Percentiles rank a stretch among this genome's conserved stretches.
Conservation (phyloP, 2,329 filamentous ascomycete species). For the Sporothrix protearum region DNA sequence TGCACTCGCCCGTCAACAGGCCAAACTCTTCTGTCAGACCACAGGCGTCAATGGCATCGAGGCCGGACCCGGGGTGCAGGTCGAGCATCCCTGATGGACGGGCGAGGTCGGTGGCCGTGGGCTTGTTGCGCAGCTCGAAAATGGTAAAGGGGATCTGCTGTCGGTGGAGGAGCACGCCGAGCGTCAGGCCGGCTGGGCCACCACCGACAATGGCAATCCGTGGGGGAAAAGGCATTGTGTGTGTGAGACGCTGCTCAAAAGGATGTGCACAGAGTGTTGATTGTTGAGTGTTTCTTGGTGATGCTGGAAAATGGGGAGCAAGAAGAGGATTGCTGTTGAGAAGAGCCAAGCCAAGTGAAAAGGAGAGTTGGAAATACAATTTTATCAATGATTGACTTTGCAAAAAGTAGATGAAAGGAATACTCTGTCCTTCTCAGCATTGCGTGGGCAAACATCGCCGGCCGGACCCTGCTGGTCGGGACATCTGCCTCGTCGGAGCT, state of each 20-base stretch:
- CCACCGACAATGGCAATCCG: slow-evolving; percentile 46
- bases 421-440: background rate
- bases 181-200: slow-evolving; percentile 47
- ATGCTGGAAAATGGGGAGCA: background rate
- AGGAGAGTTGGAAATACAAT: background rate
- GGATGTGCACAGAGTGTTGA: too few relatives aligned
- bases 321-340: background rate
- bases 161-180: slow-evolving; percentile 46
- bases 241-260: background rate
- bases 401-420: background rate
- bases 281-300: too few relatives aligned
- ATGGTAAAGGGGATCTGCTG: slow-evolving; percentile 37
- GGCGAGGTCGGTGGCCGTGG: slow-evolving; percentile 31
- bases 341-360: background rate
- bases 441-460: background rate
- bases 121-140: slow-evolving; percentile 37
- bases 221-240: slow-evolving; percentile 19
- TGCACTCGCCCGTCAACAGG: slow-evolving; percentile 42
- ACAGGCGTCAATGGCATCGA: slow-evolving; percentile 43
- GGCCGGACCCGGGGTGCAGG: slow-evolving; percentile 46
- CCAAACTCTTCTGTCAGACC: slow-evolving; percentile 45
- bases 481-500: background rate
- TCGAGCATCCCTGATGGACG: slow-evolving; percentile 46
- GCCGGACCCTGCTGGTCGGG: background rate
- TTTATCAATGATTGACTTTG: too few relatives aligned